Evolutionary conservation across 2,329 filamentous ascomycete species (phyloP), one percentile per base, ranked within the genome.

Genomic region (Didymella lethalis): DNA sequence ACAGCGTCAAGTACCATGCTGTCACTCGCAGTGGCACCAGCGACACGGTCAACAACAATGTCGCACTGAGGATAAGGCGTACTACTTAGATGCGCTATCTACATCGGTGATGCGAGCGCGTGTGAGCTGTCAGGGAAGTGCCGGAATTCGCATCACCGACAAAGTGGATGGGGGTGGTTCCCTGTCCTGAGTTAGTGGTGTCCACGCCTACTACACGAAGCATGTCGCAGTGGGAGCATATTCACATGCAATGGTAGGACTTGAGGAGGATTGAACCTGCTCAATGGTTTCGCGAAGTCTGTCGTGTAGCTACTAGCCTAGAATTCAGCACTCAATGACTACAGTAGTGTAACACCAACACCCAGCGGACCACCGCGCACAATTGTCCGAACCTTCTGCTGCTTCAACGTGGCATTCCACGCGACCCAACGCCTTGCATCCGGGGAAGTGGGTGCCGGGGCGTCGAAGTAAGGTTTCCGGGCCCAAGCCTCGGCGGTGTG

Each of bases 371-470:
- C 38, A 18, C 36, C 16, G 23, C 34, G 26, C n/a, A 20, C 10
- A 50, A 49, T 46, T 38, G 18, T 25, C 51, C 50, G 50, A 51
- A 34, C 41, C 41, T 34, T 47, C 32, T 54, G 40, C 28, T 18
- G 46, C 32, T 45, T 20, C 41, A 54, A 51, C 47, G 46, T 59
- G 50, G 56, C 50, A 54, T 20, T 28, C 32, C 32, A 47, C 23
- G 28, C 50, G 46, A 54, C 18, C 34, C 31, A 18, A 26, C 12
- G 28, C 20, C 41, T 47, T 50, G 46, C 50, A 34, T 57, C 56
- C 41, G 56, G 50, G 50, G 56, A 59, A 54, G 50, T 59, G 56
- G 56, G 56, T 51, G 32, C 23, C 46, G 56, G 50, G 41, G 46
- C 40, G 40, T 18, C 0, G 20, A 29, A 36, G 46, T 40, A 51